Conservation (phyloP, 192 early-diverging fungal species). For the Coemansia sp. region DNA sequence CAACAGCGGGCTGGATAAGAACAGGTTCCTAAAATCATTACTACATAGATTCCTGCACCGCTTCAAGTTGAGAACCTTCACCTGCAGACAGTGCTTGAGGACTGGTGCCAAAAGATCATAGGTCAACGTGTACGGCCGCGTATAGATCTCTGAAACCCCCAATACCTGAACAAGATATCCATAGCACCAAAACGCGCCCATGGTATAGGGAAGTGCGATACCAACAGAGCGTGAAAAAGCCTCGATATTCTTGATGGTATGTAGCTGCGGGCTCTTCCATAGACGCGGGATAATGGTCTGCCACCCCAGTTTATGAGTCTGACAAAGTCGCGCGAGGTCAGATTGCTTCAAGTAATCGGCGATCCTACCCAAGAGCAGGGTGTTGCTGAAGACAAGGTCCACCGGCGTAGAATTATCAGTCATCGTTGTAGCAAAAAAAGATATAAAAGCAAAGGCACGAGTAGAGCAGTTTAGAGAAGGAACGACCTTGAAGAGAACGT, state of each 20-base stretch:
- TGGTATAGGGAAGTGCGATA: not conserved
- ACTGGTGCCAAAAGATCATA: constrained; percentile 1
- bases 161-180: constrained; percentile 18
- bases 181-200: constrained; percentile 1
- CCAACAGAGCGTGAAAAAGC: not conserved
- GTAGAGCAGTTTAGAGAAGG: not conserved
- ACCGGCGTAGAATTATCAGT: not conserved
- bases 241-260: not conserved
- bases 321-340: not conserved
- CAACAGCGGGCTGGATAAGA: not conserved
- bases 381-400: not conserved
- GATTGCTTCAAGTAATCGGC: not conserved
- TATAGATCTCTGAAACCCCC: constrained; percentile 15
- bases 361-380: not conserved
- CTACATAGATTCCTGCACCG: constrained; percentile 7
- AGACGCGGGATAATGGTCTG: constrained; percentile 8
- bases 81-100: constrained; percentile 4
- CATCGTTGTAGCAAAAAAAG: not conserved
- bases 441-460: not conserved
- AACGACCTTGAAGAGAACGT: not conserved
- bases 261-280: constrained; percentile 5
- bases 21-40: not conserved
- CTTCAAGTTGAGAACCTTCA: constrained; percentile 9
- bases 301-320: constrained; percentile 8
- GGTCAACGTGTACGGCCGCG: constrained; percentile 12